Evolutionary conservation across 306 rosid genomes (phyloP).

Genomic region (Begonia masoniana): DNA sequence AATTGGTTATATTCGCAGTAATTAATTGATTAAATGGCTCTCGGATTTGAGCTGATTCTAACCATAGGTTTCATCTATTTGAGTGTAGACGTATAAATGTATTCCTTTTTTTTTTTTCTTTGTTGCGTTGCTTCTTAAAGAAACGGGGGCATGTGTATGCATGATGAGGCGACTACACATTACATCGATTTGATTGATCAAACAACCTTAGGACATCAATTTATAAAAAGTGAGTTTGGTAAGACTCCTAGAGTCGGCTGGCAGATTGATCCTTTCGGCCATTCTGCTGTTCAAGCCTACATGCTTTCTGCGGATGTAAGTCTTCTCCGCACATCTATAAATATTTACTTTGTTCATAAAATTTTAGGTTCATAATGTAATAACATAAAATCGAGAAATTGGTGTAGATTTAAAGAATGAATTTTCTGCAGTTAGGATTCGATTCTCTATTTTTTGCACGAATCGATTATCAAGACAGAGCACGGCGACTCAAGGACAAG

Average conservation of each 20-base stretch:
- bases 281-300: constrained; percentile 78
- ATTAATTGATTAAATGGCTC: too few species aligned
- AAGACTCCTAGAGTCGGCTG: constrained; percentile 65
- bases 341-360: neutral
- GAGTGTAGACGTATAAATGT: neutral
- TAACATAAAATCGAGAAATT: neutral
- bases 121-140: constrained; percentile 19
- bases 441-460: constrained; percentile 27
- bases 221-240: constrained; percentile 46
- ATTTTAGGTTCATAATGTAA: neutral
- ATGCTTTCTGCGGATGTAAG: constrained; percentile 63
- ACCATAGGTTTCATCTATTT: too few species aligned
- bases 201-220: constrained; percentile 77
- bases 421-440: constrained; percentile 23
- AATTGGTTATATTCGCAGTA: too few species aligned
- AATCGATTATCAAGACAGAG: constrained; percentile 35
- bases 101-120: neutral
- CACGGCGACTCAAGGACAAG: constrained; percentile 17
- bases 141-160: constrained; percentile 94
- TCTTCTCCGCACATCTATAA: neutral
- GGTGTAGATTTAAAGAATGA: neutral
- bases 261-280: constrained; percentile 95
- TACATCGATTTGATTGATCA: constrained; percentile 90
- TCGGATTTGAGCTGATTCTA: too few species aligned
- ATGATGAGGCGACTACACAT: constrained; percentile 81